These are phyloP conservation scores for Talaromyces pinophilus DNA, from an alignment of 2,329 filamentous ascomycete species.

Conservation along the genomic window DNA sequence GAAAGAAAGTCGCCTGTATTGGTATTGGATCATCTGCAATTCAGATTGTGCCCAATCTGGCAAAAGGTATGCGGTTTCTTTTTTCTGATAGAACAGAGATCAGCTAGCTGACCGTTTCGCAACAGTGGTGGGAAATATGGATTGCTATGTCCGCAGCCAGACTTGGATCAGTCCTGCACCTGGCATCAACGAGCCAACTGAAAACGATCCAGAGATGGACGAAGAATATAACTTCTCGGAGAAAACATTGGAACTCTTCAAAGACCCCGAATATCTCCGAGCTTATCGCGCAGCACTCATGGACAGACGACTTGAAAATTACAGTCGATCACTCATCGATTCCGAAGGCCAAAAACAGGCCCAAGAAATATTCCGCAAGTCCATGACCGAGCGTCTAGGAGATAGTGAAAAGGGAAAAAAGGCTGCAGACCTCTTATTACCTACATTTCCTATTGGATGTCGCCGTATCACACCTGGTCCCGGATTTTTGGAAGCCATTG, in stretches of 20 bases:
- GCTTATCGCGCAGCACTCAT: constrained; percentile 13
- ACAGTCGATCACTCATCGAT: neutral
- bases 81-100: neutral
- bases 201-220: constrained; percentile 17
- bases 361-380: constrained; percentile 11
- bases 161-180: constrained; percentile 15
- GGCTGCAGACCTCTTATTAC: constrained; percentile 3
- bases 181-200: constrained; percentile 15
- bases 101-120: neutral
- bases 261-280: constrained; percentile 7
- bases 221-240: constrained; percentile 15
- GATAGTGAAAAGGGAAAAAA: constrained; percentile 11
- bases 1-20: constrained; percentile 31
- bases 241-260: constrained; percentile 10
- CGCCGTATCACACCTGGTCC: constrained; percentile 4
- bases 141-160: constrained; percentile 10
- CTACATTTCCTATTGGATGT: constrained; percentile 16
- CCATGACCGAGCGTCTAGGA: constrained; percentile 14
- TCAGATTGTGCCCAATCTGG: constrained; percentile 24
- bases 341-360: neutral
- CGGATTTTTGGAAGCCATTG: neutral
- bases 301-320: constrained; percentile 10
- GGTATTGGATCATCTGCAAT: constrained; percentile 32
- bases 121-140: constrained; percentile 8
- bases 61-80: neutral